Evolutionary conservation across 768 basidiomycete genomes (phyloP).

Genomic region (Kwoniella sp.): DNA sequence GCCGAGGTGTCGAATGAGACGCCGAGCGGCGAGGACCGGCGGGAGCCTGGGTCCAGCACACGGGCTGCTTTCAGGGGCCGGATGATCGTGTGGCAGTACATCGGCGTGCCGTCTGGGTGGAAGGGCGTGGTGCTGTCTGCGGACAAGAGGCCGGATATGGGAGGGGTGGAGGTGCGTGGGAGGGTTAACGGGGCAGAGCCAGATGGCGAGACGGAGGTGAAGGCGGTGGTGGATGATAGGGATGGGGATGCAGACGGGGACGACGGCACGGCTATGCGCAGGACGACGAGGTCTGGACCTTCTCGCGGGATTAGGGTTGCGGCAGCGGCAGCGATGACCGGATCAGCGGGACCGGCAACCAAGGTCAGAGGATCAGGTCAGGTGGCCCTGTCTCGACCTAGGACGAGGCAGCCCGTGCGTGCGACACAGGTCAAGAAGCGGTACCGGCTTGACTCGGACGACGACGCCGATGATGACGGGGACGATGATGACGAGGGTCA

Average conservation of each 20-base stretch:
- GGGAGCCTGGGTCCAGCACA: too few relatives aligned
- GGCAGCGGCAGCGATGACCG: conserved; percentile 12
- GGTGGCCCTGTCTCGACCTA: conserved; percentile 31
- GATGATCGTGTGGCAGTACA: conserved; percentile 29
- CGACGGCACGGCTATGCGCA: neutral
- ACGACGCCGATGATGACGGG: conserved; percentile 19
- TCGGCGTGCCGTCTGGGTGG: conserved; percentile 31
- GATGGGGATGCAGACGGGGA: neutral
- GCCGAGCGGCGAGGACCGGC: too few relatives aligned
- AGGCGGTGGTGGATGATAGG: neutral
- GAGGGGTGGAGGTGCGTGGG: conserved; percentile 14
- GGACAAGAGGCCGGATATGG: conserved; percentile 19
- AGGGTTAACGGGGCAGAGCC: neutral
- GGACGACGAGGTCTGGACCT: conserved; percentile 16
- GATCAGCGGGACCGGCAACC: neutral
- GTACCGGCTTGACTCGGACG: conserved; percentile 33
- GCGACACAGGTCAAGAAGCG: conserved; percentile 15
- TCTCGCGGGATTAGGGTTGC: too few relatives aligned
- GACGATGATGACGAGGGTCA: neutral
- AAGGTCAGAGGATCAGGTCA: conserved; percentile 32
- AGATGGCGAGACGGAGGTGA: neutral
- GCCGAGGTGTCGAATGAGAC: too few relatives aligned
- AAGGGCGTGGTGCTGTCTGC: conserved; percentile 25
- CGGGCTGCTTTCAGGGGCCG: conserved; percentile 38
- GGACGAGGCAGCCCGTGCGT: conserved; percentile 3